Percentiles rank a stretch among this genome's conserved stretches.
These are phyloP conservation scores for Hypoxylon sp. DNA, from an alignment of 2,329 filamentous ascomycete genomes.

Conservation along the genomic window DNA sequence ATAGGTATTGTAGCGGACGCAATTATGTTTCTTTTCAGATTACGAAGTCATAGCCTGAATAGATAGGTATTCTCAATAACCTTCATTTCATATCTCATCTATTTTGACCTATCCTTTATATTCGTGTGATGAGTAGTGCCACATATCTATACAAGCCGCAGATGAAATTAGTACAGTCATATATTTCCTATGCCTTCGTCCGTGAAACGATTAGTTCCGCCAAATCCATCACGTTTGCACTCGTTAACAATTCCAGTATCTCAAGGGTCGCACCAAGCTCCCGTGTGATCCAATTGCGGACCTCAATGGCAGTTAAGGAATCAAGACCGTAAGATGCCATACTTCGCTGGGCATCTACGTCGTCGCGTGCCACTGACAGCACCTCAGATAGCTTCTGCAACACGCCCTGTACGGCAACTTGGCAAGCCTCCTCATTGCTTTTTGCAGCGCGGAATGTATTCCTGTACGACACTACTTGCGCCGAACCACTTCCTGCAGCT, in stretches of 20 bases:
- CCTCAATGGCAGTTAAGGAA: conserved; percentile 43
- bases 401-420: conserved; percentile 49
- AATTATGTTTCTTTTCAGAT: background rate
- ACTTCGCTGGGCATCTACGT: conserved; percentile 45
- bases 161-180: background rate
- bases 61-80: background rate
- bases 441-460: conserved; percentile 51
- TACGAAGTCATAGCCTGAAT: no score
- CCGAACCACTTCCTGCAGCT: conserved; percentile 40
- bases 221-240: conserved; percentile 42
- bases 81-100: background rate
- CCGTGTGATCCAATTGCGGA: conserved; percentile 45
- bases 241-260: conserved; percentile 44
- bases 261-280: conserved; percentile 43
- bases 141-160: background rate
- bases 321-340: conserved; percentile 45
- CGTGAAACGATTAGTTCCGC: conserved; percentile 41
- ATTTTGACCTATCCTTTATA: background rate
- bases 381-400: conserved; percentile 52
- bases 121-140: background rate
- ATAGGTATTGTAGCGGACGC: no score
- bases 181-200: conserved; percentile 34
- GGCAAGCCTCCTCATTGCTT: conserved; percentile 49
- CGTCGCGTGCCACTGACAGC: conserved; percentile 40
- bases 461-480: conserved; percentile 46